phyloP scores from a whole-genome alignment of 83 land plant genomes.

The Larix sibirica region DNA sequence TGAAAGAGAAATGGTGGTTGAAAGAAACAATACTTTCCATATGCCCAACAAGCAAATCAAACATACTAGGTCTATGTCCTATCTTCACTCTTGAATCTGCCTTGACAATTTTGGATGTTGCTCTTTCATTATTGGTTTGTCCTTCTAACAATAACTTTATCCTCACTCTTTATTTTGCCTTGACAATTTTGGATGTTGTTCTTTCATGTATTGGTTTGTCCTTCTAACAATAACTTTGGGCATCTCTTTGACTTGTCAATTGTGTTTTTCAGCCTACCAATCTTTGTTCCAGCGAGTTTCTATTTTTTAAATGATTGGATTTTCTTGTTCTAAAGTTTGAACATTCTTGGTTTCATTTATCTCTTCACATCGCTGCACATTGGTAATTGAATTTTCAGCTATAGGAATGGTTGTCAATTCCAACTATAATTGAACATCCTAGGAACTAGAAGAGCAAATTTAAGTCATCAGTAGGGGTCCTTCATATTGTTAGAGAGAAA shows the following conservation, averaged over 20 bases:
- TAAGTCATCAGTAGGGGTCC: neutral
- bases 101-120: neutral
- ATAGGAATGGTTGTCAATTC: neutral
- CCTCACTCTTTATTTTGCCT: neutral
- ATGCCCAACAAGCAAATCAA: neutral
- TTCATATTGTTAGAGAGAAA: neutral
- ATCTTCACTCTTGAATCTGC: constrained; percentile 8
- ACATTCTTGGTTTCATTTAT: neutral
- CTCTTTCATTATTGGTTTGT: neutral
- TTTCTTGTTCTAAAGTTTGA: neutral
- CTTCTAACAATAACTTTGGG: neutral
- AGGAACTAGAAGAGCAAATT: neutral
- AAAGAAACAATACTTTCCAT: neutral
- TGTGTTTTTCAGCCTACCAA: neutral
- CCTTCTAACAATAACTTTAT: neutral
- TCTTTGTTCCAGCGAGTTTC: neutral
- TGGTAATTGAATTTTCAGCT: too few species aligned
- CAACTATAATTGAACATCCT: neutral
- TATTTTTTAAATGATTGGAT: neutral
- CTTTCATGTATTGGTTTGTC: neutral
- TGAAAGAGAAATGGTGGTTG: neutral
- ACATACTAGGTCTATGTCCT: constrained; percentile 13
- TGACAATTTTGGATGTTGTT: neutral
- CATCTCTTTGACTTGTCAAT: neutral
- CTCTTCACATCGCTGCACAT: neutral